Percentiles rank a stretch among this genome's conserved stretches.
These are phyloP conservation scores for Aspergillus calidoustus DNA, from an alignment of 2,329 filamentous ascomycete genomes.

Conservation along the genomic window DNA sequence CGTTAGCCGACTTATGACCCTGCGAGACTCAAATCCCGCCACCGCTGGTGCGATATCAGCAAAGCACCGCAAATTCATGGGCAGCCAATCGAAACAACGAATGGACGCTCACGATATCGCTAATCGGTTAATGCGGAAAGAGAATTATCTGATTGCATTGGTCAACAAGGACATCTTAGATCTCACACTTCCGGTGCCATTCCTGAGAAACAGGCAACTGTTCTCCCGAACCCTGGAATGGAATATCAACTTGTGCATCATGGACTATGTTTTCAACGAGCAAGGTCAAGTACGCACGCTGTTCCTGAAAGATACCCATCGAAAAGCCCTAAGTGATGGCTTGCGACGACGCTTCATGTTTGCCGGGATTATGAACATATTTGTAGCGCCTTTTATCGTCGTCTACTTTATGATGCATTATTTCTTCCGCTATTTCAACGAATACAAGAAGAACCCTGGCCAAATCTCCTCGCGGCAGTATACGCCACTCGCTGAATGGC, in stretches of 20 bases:
- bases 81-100: constrained; percentile 87
- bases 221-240: constrained; percentile 91
- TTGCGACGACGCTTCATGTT: constrained; percentile 79
- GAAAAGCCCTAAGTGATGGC: constrained; percentile 76
- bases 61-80: constrained; percentile 65
- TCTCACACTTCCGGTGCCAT: constrained; percentile 82
- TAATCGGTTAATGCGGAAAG: constrained; percentile 92
- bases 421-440: constrained; percentile 94
- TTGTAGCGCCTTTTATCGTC: constrained; percentile 87
- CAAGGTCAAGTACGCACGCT: constrained; percentile 83
- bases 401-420: constrained; percentile 85
- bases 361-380: constrained; percentile 81
- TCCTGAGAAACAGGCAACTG: constrained; percentile 76
- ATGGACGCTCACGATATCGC: constrained; percentile 97
- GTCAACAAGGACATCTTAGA: constrained; percentile 97
- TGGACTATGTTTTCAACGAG: constrained; percentile 93
- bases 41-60: constrained; percentile 70
- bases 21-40: constrained; percentile 84
- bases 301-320: constrained; percentile 82
- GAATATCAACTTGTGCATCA: constrained; percentile 86
- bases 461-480: constrained; percentile 88
- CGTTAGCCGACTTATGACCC: constrained; percentile 79
- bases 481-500: constrained; percentile 94
- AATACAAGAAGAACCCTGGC: constrained; percentile 92
- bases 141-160: constrained; percentile 95